Conservation (phyloP, 805 yeast genomes). For the Priceomyces haplophilus region DNA sequence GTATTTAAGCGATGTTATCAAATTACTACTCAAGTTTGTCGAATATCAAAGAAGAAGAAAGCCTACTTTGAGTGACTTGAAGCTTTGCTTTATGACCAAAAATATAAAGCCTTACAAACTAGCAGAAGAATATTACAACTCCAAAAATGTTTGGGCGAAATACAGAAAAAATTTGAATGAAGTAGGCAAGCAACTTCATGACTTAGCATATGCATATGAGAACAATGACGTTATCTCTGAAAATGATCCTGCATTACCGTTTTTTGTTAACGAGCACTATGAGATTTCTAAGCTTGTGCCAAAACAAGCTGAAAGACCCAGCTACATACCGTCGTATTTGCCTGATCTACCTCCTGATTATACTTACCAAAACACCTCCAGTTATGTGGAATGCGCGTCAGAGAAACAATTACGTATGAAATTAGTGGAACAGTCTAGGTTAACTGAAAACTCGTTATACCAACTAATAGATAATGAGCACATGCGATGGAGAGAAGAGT, state of each 20-base stretch:
- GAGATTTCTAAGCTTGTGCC: conserved; percentile 56
- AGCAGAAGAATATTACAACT: conserved; percentile 29
- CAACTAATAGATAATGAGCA: conserved; percentile 47
- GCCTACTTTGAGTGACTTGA: conserved; percentile 54
- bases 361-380: conserved; percentile 78
- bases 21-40: conserved; percentile 46
- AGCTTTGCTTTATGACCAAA: conserved; percentile 42
- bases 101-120: conserved; percentile 40
- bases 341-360: conserved; percentile 94
- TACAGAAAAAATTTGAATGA: conserved; percentile 10
- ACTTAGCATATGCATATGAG: conserved; percentile 10
- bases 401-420: conserved; percentile 68
- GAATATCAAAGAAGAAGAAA: conserved; percentile 58
- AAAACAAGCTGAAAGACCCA: conserved; percentile 36
- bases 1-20: conserved; percentile 36
- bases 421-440: conserved; percentile 74
- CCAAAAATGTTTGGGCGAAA: conserved; percentile 16
- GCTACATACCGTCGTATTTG: conserved; percentile 67
- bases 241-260: conserved; percentile 45
- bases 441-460: conserved; percentile 76
- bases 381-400: conserved; percentile 60
- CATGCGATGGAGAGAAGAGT: conserved; percentile 22
- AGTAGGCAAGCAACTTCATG: conserved; percentile 7
- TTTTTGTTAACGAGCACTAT: conserved; percentile 51
- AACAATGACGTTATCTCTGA: conserved; percentile 13